Base-by-base conservation (phyloP, 768 basidiomycete species). In the Hirschioporus abietinus region DNA sequence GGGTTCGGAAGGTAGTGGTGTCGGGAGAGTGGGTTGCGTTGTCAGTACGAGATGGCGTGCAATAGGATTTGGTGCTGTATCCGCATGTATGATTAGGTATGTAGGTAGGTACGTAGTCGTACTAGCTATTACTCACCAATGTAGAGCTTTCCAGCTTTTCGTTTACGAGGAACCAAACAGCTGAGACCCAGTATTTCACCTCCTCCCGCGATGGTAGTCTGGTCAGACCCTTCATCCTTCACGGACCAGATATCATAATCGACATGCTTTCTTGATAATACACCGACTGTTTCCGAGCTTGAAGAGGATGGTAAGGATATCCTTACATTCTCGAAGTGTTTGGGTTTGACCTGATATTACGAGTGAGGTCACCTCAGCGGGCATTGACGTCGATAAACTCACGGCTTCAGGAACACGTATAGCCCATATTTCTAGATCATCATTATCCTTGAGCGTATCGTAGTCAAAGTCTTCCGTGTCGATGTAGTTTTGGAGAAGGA, bases 401-500 rank as follows among this genome's bases (percentile, higher is more conserved):
- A 92, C 91, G 52, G 81, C 81, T 15, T 88, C 85, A 25, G 91
- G 91, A 18, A 86, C 83, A 12, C 91, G 84, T 36, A 92, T 82
- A 15, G 91, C 76, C 85, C 90, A 92, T 9, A 93, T 70, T 70
- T 93, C 90, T 10, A 85, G 71, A 67, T 91, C 84, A 0, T 78
- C 74, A 27, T 88, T 81, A 1, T 81, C 71, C 12, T 84, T 79
- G 5, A 93, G 68, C 7, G 78, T 75, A 66, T 89, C 88, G 89
- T 89, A 92, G 70, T 91, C 90, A 70, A 90, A 90, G 1, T 81
- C 79, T 1, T 79, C 78, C 1, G 8, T 68, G 66, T 88, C 83
- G 17, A 77, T 76, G 25, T 75, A 70, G 66, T 82, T 76, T 62
- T 86, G 79, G n/a, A 88, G 72, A 18, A 82, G 73, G 8, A 78